Conservation (phyloP, 495 filamentous ascomycete species). For the Penicillium crystallinum region DNA sequence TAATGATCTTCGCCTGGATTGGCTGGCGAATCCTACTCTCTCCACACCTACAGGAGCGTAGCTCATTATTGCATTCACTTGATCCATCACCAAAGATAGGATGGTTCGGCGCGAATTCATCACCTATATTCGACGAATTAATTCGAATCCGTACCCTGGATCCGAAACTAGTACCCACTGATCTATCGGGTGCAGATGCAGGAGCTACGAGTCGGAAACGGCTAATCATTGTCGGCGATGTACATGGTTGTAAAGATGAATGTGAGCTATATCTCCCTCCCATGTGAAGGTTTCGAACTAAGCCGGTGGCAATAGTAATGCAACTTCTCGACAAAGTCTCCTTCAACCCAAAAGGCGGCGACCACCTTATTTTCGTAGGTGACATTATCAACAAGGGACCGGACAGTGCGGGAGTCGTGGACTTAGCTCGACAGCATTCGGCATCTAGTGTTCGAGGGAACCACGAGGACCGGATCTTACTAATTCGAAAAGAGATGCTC, state of each 20-base stretch:
- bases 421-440: constrained; percentile 59
- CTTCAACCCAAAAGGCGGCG: constrained; percentile 52
- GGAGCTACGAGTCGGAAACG: constrained; percentile 29
- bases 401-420: constrained; percentile 71
- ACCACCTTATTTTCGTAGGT: constrained; percentile 79
- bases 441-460: constrained; percentile 87
- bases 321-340: constrained; percentile 60
- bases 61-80: constrained; percentile 30
- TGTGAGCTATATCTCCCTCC: constrained; percentile 34
- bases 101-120: constrained; percentile 46
- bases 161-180: constrained; percentile 26
- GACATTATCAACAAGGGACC: constrained; percentile 89
- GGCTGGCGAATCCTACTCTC: constrained; percentile 40
- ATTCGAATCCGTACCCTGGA: constrained; percentile 42
- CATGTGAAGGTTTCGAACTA: neutral
- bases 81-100: constrained; percentile 31
- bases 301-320: constrained; percentile 40
- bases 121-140: constrained; percentile 45
- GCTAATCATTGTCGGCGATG: constrained; percentile 79
- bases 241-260: constrained; percentile 75
- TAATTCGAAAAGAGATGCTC: constrained; percentile 42
- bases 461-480: constrained; percentile 80
- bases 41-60: constrained; percentile 37
- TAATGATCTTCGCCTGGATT: constrained; percentile 33
- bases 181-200: constrained; percentile 2